Conservation (phyloP, 345 rosid species). For the Geranium brycei region DNA sequence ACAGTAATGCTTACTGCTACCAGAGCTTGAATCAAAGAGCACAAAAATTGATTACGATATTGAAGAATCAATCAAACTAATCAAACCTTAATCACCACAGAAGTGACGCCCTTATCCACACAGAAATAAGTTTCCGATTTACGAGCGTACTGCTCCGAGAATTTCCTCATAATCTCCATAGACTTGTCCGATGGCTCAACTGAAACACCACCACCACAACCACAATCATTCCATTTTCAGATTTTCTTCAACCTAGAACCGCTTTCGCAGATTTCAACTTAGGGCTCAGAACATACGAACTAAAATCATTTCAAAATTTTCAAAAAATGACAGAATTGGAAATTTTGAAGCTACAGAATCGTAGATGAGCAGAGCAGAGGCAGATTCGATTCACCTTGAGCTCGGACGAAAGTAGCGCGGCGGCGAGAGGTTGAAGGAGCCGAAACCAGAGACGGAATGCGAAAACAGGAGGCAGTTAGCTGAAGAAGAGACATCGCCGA, state of each 20-base stretch:
- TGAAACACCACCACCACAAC: constrained; percentile 9
- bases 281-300: neutral
- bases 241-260: neutral
- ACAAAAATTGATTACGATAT: neutral
- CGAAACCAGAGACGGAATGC: neutral
- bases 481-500: neutral
- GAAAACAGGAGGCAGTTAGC: neutral
- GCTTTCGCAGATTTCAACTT: neutral
- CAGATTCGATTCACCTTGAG: neutral
- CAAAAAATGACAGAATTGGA: too few relatives aligned
- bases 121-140: constrained; percentile 90
- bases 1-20: too few relatives aligned
- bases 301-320: too few relatives aligned
- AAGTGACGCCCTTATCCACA: constrained; percentile 79
- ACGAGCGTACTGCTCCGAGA: constrained; percentile 95
- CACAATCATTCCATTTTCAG: neutral
- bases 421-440: neutral
- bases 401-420: neutral
- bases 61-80: neutral
- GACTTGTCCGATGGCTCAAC: constrained; percentile 87
- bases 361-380: neutral
- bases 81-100: constrained; percentile 84
- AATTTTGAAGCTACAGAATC: too few relatives aligned
- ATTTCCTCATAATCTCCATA: constrained; percentile 88
- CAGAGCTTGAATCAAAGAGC: neutral